Conservation (phyloP, 768 basidiomycete species). For the Nevesoporus exiguus region DNA sequence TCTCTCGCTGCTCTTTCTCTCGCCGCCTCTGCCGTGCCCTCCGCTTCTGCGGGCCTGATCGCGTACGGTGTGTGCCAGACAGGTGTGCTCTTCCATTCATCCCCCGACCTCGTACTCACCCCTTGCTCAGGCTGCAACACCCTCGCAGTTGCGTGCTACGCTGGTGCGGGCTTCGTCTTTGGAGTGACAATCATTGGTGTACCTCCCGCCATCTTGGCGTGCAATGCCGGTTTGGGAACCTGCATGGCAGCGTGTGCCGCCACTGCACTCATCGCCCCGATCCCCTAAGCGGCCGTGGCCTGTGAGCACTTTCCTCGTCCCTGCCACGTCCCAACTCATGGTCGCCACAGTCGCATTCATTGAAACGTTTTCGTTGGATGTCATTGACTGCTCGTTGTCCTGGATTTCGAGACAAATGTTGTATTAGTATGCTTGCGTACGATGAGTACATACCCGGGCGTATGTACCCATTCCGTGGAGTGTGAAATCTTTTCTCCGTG, state of each 20-base stretch:
- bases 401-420: background rate
- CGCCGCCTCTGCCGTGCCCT: no score
- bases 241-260: slow-evolving; percentile 27
- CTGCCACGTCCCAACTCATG: background rate
- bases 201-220: slow-evolving; percentile 2
- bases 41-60: no score
- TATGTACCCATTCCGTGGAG: slow-evolving; percentile 2
- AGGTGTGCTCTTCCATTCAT: background rate
- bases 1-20: slow-evolving; percentile 1
- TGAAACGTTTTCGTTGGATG: background rate
- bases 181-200: slow-evolving; percentile 10
- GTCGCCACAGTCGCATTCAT: background rate
- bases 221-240: slow-evolving; percentile 21
- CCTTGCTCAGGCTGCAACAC: slow-evolving; percentile 23
- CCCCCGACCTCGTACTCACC: background rate
- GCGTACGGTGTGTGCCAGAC: slow-evolving; percentile 19
- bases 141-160: slow-evolving; percentile 6
- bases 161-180: slow-evolving; percentile 16
- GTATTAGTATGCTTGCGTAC: background rate
- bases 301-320: background rate
- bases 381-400: background rate
- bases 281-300: slow-evolving; percentile 2
- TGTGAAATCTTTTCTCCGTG: background rate
- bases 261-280: slow-evolving; percentile 20
- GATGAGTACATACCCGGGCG: background rate